A percentile compares a stretch with the other conserved stretches of the same genome.
Evolutionary conservation across 1,139 yeast genomes (phyloP).

Genomic region (Blastobotrys malaysiensis): DNA sequence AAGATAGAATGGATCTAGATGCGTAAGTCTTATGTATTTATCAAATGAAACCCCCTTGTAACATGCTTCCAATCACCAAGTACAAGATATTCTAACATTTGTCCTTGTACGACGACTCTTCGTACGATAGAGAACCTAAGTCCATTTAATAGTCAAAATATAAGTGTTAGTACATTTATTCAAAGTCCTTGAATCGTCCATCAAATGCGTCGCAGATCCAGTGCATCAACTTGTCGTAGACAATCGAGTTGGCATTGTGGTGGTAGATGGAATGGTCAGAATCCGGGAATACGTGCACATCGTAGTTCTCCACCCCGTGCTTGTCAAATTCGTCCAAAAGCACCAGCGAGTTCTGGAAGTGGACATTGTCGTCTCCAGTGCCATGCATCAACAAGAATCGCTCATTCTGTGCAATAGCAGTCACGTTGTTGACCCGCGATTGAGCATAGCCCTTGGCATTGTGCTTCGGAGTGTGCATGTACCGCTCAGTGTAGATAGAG

Average conservation of each 20-base stretch:
- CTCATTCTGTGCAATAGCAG: constrained; percentile 47
- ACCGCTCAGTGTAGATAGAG: constrained; percentile 84
- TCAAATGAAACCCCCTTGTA: neutral
- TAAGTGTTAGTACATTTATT: too few relatives aligned
- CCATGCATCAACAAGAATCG: constrained; percentile 89
- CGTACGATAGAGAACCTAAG: too few relatives aligned
- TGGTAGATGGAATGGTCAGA: constrained; percentile 77
- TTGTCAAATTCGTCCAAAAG: constrained; percentile 66
- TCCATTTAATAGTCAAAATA: too few relatives aligned
- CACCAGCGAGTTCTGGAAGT: constrained; percentile 76
- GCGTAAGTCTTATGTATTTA: constrained; percentile 24
- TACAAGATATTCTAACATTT: too few relatives aligned
- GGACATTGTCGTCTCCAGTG: constrained; percentile 96
- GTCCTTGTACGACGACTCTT: too few relatives aligned
- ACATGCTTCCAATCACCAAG: too few relatives aligned
- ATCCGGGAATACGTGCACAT: constrained; percentile 87
- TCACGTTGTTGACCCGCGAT: constrained; percentile 43
- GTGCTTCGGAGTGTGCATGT: constrained; percentile 63
- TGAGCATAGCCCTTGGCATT: constrained; percentile 50
- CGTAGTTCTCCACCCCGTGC: constrained; percentile 69
- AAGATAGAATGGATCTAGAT: constrained; percentile 74
- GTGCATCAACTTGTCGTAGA: constrained; percentile 63
- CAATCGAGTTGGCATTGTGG: constrained; percentile 73
- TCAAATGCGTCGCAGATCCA: constrained; percentile 73
- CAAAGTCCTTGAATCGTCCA: constrained; percentile 41